Base-by-base conservation (phyloP, 805 yeast species). In the Wickerhamia fluorescens region DNA sequence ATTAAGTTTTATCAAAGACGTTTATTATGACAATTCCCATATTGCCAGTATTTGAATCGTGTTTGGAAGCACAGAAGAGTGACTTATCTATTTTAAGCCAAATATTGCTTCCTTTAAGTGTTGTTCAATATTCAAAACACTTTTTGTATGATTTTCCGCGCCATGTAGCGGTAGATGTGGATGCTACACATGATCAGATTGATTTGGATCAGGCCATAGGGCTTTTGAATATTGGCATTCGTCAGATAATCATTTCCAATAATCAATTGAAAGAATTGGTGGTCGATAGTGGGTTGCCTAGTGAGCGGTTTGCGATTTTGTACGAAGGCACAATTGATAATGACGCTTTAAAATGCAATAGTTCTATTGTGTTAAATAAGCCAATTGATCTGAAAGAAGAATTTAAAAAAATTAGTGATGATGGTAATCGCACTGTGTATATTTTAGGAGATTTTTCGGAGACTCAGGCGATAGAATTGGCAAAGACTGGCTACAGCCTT, bases 161-260 rank as follows among this genome's bases (percentile, higher is more conserved):
- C 18, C 42, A 45, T 17, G 39, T 57, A 20, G 47, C 47, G 19
- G 45, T 63, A 12, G 37, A 41, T 20, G 53, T 62, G 14, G 66
- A 59, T 36, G 56, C 56, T 14, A 35, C 49, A 2, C 31, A 28
- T 4, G 28, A 33, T 13, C 23, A 31, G 4, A 51, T 60, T 20
- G 51, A 58, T 16, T 60, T 63, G 23, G 80, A 77, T 18, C 32
- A 39, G 9, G 29, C 47, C 13, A 32, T 47, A 22, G 68, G 60
- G 6, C 47, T 80, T 21, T 62, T 83, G 33, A 81, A 83, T 45
- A 61, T 60, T 28, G 92, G 92, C 25, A 71, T 77, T 9, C 45
- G 55, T 15, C 58, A 63, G 12, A 44, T 79, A 4, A 56, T 75
- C 31, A 64, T 69, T 16, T 28, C 52, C 4, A 43, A 37, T 6